Evolutionary conservation across 768 basidiomycete genomes (phyloP).

Genomic region (Suillus decipiens): DNA sequence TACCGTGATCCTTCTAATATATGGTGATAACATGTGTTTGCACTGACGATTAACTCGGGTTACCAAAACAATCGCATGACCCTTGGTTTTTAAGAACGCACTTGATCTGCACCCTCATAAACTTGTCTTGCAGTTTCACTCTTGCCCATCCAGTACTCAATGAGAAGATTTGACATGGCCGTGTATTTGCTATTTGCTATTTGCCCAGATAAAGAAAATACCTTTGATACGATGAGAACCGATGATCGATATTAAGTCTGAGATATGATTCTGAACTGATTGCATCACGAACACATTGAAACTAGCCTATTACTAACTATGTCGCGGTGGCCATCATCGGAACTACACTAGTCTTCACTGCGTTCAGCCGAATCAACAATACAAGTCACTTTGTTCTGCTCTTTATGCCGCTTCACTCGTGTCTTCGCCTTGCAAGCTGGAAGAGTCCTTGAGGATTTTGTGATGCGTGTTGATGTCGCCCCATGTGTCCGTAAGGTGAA

Average conservation of each 20-base stretch:
- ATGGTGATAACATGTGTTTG: background rate
- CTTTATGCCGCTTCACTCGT: background rate
- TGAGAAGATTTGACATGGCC: no score
- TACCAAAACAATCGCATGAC: background rate
- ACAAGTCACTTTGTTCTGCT: background rate
- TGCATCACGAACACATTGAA: background rate
- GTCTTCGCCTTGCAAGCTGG: background rate
- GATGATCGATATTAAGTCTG: background rate
- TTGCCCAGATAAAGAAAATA: background rate
- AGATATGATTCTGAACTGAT: background rate
- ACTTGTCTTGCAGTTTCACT: background rate
- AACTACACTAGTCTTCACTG: background rate
- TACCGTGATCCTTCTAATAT: background rate
- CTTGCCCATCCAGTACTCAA: slow-evolving; percentile 13
- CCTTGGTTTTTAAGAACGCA: background rate
- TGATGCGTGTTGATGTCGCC: background rate
- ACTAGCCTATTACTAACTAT: background rate
- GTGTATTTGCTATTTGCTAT: background rate
- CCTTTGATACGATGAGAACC: no score
- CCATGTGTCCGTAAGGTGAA: background rate
- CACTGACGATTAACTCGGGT: background rate
- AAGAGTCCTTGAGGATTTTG: background rate
- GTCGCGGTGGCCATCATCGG: background rate
- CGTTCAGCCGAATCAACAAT: background rate
- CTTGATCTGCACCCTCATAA: background rate